Conservation (phyloP, 2,329 filamentous ascomycete genomes). For the Monosporascus sp. region DNA sequence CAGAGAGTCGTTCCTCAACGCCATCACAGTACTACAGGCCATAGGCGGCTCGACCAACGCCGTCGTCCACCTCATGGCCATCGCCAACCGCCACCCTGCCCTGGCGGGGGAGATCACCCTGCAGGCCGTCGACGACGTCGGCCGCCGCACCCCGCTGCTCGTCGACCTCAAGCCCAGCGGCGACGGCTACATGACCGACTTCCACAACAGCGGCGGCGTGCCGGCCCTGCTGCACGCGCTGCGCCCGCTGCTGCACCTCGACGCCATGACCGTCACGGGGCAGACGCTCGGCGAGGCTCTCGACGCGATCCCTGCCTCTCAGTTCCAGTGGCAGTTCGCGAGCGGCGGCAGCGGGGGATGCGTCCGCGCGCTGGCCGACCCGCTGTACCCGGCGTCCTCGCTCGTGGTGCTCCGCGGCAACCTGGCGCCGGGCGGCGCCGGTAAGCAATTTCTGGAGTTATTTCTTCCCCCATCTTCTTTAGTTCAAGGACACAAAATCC, state of each 20-base stretch:
- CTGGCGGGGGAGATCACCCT: conserved; percentile 61
- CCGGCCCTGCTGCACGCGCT: conserved; percentile 75
- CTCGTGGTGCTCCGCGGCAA: conserved; percentile 81
- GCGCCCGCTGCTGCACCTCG: conserved; percentile 69
- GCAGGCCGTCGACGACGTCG: conserved; percentile 73
- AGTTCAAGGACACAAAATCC: too few species aligned
- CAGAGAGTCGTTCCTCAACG: conserved; percentile 74
- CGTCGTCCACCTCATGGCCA: conserved; percentile 80
- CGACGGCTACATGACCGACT: conserved; percentile 82
- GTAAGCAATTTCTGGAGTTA: too few species aligned
- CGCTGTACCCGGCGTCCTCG: conserved; percentile 70
- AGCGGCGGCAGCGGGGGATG: conserved; percentile 29
- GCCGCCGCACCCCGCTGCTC: conserved; percentile 71
- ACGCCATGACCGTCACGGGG: conserved; percentile 77
- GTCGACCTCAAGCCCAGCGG: conserved; percentile 84
- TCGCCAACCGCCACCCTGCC: conserved; percentile 66
- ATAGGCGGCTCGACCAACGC: conserved; percentile 83
- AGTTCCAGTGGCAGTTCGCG: conserved; percentile 36
- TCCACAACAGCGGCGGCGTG: conserved; percentile 84
- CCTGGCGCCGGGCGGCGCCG: conserved; percentile 72
- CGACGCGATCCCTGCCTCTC: conserved; percentile 47
- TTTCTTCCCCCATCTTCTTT: too few species aligned
- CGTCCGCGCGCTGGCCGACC: conserved; percentile 60
- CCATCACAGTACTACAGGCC: conserved; percentile 79
- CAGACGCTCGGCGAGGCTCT: conserved; percentile 78